Base-by-base conservation (phyloP, 2,329 filamentous ascomycete species). In the Zelopaecilomyces penicillatus region DNA sequence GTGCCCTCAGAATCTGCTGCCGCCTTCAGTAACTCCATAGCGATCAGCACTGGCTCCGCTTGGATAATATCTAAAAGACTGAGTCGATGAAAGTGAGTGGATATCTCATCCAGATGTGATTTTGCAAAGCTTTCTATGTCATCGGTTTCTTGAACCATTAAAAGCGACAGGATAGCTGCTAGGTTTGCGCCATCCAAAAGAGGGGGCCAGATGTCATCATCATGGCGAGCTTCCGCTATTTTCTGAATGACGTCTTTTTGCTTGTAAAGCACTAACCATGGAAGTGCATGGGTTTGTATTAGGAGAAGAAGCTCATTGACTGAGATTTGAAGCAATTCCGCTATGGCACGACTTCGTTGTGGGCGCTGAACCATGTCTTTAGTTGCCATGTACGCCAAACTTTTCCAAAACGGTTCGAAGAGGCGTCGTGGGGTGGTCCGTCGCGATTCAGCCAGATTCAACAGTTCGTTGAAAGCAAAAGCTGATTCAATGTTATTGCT, bases 331-430 rank as follows among this genome's bases (percentile, higher is more conserved):
- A 96, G 72, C 30, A 97, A 66, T 51, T 95, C 88, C 27, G 89
- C 87, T 40, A 97, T 74, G 37, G 85, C 75, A 44, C 86, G 81
- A 39, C 82, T 83, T 57, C 90, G 85, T 55, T 93, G 87, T n/a
- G 93, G 91, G 39, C 84, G 79, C 39, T 78, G 74, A 26, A 83
- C 74, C 49, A 97, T 75, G 54, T 95, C 87, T 60, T 89, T 91
- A 29, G 93, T 83, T 2, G 87, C 82, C 41, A 83, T 77, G 47
- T 91, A 84, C 1, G 88, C 90, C 37, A 98, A 72, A 30, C 78
- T 91, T 52, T 81, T 80, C 90, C 91, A 97, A 62, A 89, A 97
- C 1, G 91, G 89, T 44, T 83, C 80, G 45, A 97, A 83, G 0
- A 98, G 69, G 11, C 81, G 78, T 29, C 76, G 73, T 2, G 83